Evolutionary conservation across 352 stramenopile genomes (phyloP).

Genomic region (Phytopythium chamaehyphon): DNA sequence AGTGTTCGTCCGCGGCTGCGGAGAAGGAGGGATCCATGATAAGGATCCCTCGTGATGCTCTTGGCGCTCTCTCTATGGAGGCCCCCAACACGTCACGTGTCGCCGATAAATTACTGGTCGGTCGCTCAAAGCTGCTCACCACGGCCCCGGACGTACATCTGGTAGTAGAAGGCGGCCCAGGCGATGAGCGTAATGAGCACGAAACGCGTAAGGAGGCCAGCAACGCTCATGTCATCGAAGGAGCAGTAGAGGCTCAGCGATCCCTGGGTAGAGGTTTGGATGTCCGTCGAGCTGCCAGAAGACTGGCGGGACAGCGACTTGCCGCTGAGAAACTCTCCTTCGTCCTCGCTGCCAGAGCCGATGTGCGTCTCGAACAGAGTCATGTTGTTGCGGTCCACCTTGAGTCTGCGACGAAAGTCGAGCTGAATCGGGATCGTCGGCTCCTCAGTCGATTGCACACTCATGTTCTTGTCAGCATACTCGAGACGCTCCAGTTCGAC

Average conservation of each 20-base stretch:
- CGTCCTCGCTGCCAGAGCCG: constrained; percentile 2
- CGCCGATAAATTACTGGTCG: constrained; percentile 22
- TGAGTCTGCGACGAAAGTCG: constrained; percentile 14
- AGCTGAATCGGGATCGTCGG: constrained; percentile 31
- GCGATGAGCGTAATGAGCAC: constrained; percentile 30
- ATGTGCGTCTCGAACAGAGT: constrained; percentile 3
- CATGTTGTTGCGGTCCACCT: constrained; percentile 1
- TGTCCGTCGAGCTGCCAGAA: constrained; percentile 4
- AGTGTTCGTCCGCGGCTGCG: too few species aligned
- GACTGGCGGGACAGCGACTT: constrained; percentile 18
- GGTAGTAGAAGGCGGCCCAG: constrained; percentile 28
- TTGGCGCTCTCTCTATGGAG: background rate
- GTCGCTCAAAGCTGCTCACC: constrained; percentile 9
- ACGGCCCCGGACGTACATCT: constrained; percentile 10
- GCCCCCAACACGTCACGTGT: background rate
- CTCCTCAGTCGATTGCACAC: constrained; percentile 20
- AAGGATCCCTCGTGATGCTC: too few species aligned
- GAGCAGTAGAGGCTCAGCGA: background rate
- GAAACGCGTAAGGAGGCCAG: constrained; percentile 27
- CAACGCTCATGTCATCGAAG: constrained; percentile 4
- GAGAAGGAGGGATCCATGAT: too few species aligned
- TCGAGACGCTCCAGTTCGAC: constrained; percentile 52
- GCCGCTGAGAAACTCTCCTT: constrained; percentile 14
- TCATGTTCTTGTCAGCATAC: constrained; percentile 12
- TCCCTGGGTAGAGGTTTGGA: constrained; percentile 4